Conservation (phyloP, 352 stramenopile genomes). For the Pythium phragmiticola region DNA sequence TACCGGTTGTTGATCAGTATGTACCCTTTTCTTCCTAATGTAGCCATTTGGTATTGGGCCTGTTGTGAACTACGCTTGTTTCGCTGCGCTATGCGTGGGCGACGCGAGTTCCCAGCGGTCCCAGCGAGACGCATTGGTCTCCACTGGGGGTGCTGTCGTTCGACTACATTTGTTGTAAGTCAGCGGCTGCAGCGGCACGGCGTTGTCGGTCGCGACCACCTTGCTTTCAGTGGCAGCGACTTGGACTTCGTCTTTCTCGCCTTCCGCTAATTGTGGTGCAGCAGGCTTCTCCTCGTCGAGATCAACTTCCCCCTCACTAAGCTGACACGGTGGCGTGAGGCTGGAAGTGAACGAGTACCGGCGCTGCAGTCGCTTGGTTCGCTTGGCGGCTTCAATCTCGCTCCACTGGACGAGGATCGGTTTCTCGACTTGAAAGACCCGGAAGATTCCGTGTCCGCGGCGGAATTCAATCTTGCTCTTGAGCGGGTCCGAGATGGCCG, state of each 20-base stretch:
- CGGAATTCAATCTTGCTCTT: slow-evolving; percentile 84
- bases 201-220: slow-evolving; percentile 13
- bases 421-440: slow-evolving; percentile 68
- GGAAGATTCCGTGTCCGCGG: slow-evolving; percentile 50
- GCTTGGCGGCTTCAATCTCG: slow-evolving; percentile 30
- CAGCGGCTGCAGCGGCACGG: slow-evolving; percentile 18
- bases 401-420: slow-evolving; percentile 46
- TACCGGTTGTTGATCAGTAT: slow-evolving; percentile 19
- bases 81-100: slow-evolving; percentile 18
- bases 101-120: slow-evolving; percentile 29
- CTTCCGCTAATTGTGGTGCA: not conserved
- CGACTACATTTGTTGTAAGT: slow-evolving; percentile 2
- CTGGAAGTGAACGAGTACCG: slow-evolving; percentile 14
- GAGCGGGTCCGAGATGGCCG: slow-evolving; percentile 56
- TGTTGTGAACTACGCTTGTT: slow-evolving; percentile 21
- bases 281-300: slow-evolving; percentile 22
- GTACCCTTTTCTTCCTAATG: slow-evolving; percentile 17
- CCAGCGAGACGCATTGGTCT: slow-evolving; percentile 19
- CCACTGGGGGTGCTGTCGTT: not conserved
- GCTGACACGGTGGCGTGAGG: not conserved
- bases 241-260: not conserved
- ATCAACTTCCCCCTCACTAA: slow-evolving; percentile 4
- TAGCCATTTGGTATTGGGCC: slow-evolving; percentile 6
- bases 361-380: slow-evolving; percentile 21
- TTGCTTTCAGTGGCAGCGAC: not conserved